Conservation (phyloP, 768 basidiomycete species). For the Filobasidium floriforme region DNA sequence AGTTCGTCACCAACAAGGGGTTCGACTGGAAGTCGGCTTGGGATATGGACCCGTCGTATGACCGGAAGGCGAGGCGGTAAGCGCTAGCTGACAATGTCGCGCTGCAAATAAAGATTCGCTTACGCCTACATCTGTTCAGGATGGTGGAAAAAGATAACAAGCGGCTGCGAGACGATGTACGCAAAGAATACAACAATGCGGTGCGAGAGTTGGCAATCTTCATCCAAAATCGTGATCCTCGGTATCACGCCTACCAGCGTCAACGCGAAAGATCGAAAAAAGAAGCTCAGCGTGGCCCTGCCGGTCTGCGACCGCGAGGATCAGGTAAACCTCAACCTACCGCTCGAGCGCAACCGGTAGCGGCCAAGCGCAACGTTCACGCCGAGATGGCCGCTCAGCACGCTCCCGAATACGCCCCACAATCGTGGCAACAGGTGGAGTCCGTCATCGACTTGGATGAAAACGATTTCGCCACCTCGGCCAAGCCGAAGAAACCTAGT, state of each 20-base stretch:
- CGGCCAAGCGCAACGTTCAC: constrained; percentile 31
- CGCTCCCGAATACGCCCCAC: constrained; percentile 48
- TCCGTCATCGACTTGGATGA: constrained; percentile 45
- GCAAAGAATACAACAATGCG: constrained; percentile 85
- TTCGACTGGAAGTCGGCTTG: constrained; percentile 83
- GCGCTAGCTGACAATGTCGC: too few relatives aligned
- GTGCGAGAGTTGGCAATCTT: constrained; percentile 49
- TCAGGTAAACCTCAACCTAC: constrained; percentile 27
- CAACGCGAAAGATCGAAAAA: constrained; percentile 22
- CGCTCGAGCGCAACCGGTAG: constrained; percentile 37
- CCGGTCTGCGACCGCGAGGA: constrained; percentile 3
- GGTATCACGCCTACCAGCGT: constrained; percentile 51
- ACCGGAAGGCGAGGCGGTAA: constrained; percentile 76
- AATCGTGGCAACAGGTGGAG: constrained; percentile 74
- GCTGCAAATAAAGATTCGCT: too few relatives aligned
- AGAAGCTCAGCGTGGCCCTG: constrained; percentile 49
- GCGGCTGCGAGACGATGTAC: constrained; percentile 76
- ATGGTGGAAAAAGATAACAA: constrained; percentile 95
- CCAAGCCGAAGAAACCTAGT: constrained; percentile 27
- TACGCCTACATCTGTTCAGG: constrained; percentile 44
- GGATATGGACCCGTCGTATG: constrained; percentile 75
- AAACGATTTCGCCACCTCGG: constrained; percentile 67
- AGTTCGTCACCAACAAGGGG: constrained; percentile 77
- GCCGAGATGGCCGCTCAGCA: constrained; percentile 24
- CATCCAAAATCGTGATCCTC: constrained; percentile 69